Conservation (phyloP, 164 flowering plant genomes). For the Akebia trifoliata region DNA sequence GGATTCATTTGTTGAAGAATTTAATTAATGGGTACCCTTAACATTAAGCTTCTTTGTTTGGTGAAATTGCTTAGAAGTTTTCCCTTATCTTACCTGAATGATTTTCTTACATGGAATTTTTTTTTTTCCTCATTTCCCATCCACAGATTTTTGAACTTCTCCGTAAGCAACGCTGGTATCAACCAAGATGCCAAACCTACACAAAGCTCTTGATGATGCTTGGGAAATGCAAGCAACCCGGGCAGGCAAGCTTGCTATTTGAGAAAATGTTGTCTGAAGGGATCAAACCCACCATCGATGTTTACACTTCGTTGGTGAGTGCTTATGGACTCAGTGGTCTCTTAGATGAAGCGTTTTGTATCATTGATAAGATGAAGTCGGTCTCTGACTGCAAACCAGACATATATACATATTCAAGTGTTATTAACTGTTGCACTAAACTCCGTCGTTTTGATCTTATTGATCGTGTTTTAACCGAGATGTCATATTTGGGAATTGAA, state of each 20-base stretch:
- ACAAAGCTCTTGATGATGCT: constrained; percentile 76
- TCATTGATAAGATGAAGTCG: constrained; percentile 64
- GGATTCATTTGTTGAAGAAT: no score
- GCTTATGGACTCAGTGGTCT: constrained; percentile 69
- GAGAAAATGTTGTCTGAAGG: constrained; percentile 70
- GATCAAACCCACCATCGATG: constrained; percentile 65
- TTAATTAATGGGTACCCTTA: no score
- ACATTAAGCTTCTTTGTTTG: background rate
- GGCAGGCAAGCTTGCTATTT: constrained; percentile 63
- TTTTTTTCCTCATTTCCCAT: background rate
- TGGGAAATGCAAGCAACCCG: constrained; percentile 67
- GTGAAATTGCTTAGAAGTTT: background rate
- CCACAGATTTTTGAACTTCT: constrained; percentile 69
- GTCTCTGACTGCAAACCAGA: constrained; percentile 74
- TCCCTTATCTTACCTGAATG: constrained; percentile 1
- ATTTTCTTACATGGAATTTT: background rate
- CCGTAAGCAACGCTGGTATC: constrained; percentile 82
- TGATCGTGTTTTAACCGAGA: constrained; percentile 45
- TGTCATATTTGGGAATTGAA: constrained; percentile 60
- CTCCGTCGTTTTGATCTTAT: constrained; percentile 51
- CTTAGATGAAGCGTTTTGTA: constrained; percentile 55
- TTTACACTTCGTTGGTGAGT: constrained; percentile 71
- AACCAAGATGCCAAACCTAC: constrained; percentile 75
- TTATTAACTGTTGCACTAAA: constrained; percentile 53
- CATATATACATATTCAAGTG: constrained; percentile 61